These are phyloP conservation scores for Phylloporus sp. DNA, from an alignment of 768 basidiomycete genomes.

Conservation along the genomic window DNA sequence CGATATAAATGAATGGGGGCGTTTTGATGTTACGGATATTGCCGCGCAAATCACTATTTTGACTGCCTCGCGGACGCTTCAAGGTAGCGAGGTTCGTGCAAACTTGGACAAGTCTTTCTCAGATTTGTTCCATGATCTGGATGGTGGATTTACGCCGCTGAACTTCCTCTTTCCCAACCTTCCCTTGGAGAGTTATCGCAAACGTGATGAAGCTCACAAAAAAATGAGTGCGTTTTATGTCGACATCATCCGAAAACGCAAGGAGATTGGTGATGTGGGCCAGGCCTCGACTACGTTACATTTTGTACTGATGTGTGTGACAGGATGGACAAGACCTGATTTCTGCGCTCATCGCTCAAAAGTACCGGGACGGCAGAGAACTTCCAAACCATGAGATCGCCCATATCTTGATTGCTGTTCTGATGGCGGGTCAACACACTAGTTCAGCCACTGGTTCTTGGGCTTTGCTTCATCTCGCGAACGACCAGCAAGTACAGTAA, in stretches of 20 bases:
- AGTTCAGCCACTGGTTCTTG: slow-evolving; percentile 91
- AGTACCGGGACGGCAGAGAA: slow-evolving; percentile 74
- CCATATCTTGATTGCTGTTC: slow-evolving; percentile 96
- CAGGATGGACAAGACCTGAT: slow-evolving; percentile 90
- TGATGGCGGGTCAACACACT: slow-evolving; percentile 99
- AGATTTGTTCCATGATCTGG: slow-evolving; percentile 79
- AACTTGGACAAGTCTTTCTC: slow-evolving; percentile 82
- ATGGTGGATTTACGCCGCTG: slow-evolving; percentile 93
- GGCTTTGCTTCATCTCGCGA: slow-evolving; percentile 84
- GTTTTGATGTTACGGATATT: slow-evolving; percentile 67
- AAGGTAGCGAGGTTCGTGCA: slow-evolving; percentile 85
- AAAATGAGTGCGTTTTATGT: slow-evolving; percentile 95
- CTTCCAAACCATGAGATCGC: slow-evolving; percentile 90
- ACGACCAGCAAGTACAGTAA: slow-evolving; percentile 69
- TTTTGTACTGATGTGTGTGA: slow-evolving; percentile 12
- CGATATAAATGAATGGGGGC: slow-evolving; percentile 73
- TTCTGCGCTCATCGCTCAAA: slow-evolving; percentile 75
- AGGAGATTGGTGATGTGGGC: slow-evolving; percentile 43
- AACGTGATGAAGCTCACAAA: slow-evolving; percentile 83
- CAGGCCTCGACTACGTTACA: background rate
- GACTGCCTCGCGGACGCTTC: slow-evolving; percentile 90
- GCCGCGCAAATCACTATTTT: slow-evolving; percentile 91
- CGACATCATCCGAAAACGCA: slow-evolving; percentile 75
- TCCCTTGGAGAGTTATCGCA: slow-evolving; percentile 86
- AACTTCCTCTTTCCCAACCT: slow-evolving; percentile 95